phyloP scores from a whole-genome alignment of 805 yeast genomes.

The Clavispora carvajalis region DNA sequence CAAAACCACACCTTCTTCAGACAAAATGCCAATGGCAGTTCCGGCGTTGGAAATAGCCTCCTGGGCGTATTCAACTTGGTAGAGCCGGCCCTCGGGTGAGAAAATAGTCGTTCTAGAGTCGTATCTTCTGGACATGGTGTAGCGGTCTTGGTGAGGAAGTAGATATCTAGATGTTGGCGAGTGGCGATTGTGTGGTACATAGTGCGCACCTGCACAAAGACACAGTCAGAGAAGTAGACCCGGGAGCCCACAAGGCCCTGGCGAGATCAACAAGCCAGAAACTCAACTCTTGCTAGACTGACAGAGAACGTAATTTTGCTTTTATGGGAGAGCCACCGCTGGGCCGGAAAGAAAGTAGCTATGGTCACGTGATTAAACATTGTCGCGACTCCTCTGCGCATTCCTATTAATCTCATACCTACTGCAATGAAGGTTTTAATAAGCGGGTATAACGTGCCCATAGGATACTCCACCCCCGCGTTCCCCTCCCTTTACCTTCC shows the following conservation, averaged over 20 bases:
- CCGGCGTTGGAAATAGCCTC: slow-evolving; percentile 86
- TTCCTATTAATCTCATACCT: too few relatives aligned
- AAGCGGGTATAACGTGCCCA: slow-evolving; percentile 56
- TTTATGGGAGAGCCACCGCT: too few relatives aligned
- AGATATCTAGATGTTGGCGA: background rate
- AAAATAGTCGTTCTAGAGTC: slow-evolving; percentile 98
- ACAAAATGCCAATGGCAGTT: slow-evolving; percentile 72
- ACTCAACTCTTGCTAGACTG: too few relatives aligned
- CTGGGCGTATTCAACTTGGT: slow-evolving; percentile 95
- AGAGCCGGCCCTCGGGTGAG: slow-evolving; percentile 97
- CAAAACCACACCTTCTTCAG: slow-evolving; percentile 82
- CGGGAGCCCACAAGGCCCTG: too few relatives aligned
- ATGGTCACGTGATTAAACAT: too few relatives aligned
- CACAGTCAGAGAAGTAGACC: too few relatives aligned
- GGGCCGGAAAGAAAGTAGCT: too few relatives aligned
- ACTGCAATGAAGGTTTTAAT: slow-evolving; percentile 23
- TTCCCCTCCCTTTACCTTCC: slow-evolving; percentile 87
- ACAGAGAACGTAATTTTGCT: too few relatives aligned
- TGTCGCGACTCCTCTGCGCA: too few relatives aligned
- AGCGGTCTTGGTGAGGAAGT: background rate
- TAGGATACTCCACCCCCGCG: slow-evolving; percentile 72
- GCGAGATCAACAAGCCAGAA: too few relatives aligned
- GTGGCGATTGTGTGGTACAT: background rate
- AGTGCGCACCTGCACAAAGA: background rate
- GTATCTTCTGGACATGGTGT: slow-evolving; percentile 87